Evolutionary conservation across 1,284 basidiomycete species (phyloP).

Genomic region (Leccinum insigne): DNA sequence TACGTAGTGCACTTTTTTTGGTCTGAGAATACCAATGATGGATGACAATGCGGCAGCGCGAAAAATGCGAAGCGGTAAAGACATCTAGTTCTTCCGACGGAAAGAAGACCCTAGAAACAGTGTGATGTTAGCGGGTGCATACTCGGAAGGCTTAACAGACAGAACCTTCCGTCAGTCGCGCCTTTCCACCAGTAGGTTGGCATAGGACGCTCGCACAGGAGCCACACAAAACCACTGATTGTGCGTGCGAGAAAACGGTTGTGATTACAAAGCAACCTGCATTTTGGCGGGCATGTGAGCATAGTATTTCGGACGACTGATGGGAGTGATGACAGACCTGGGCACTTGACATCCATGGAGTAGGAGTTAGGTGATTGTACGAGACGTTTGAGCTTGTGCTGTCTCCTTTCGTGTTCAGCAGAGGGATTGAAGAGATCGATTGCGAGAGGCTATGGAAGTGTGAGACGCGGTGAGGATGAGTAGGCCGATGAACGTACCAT

Average conservation of each 20-base stretch:
- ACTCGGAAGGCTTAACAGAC: slow-evolving; percentile 23
- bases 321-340: slow-evolving; percentile 62
- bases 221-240: slow-evolving; percentile 91
- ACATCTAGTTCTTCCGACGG: slow-evolving; percentile 79
- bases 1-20: slow-evolving; percentile 3
- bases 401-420: slow-evolving; percentile 82
- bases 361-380: slow-evolving; percentile 98
- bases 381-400: slow-evolving; percentile 99
- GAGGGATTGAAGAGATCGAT: slow-evolving; percentile 98
- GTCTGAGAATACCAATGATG: slow-evolving; percentile 20
- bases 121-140: slow-evolving; percentile 6
- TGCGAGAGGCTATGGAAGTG: slow-evolving; percentile 81
- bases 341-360: slow-evolving; percentile 99
- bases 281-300: slow-evolving; percentile 12
- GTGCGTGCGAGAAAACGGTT: slow-evolving; percentile 95
- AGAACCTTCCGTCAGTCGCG: slow-evolving; percentile 96
- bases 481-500: slow-evolving; percentile 17
- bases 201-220: slow-evolving; percentile 96
- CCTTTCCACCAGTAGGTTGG: slow-evolving; percentile 99
- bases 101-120: slow-evolving; percentile 71
- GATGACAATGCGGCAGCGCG: background rate
- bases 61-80: slow-evolving; percentile 1
- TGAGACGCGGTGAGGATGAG: slow-evolving; percentile 9
- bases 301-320: background rate
- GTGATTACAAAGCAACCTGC: slow-evolving; percentile 93